Base-by-base conservation (phyloP, 2,329 filamentous ascomycete genomes). In the Pseudogymnoascus sp. region DNA sequence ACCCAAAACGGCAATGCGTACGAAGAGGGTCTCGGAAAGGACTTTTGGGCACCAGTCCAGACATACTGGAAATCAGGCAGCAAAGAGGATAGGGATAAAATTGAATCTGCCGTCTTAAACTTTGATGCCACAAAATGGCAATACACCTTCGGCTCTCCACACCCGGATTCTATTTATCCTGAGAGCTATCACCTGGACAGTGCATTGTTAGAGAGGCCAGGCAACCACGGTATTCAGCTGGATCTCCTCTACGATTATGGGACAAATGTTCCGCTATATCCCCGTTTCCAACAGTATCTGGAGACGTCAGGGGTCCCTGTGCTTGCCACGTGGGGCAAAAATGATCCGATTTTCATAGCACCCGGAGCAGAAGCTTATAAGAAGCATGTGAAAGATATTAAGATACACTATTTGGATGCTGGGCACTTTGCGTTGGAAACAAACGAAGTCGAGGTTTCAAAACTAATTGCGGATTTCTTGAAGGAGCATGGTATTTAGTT, bases 1-100 rank as follows among this genome's bases (percentile, higher is more conserved):
- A 74, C 77, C 2, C 83, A 86, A 66, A 85, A 85, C 66, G 84
- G 82, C 40, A 87, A 86, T 65, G 82, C 83, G 11, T 86, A 85
- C 66, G 72, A 67, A 4, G 81, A 83, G 65, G 84, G 83, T 3
- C 73, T 86, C 4, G 77, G 77, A 0, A 47, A 15, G 24, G 41
- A 47, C 24, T 47, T 59, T 4, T 70, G 68, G 69, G 63, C 59
- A 0, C 67, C 67, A 2, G 21, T 70, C 6, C 47, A 64, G 17
- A 29, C 39, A 8, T 64, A 64, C 26, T 70, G 68, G 69, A 54
- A 50, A 5, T 47, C 60, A 2, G 62, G 60, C 10, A 64, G 44
- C 9, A 11, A 57, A 1, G 54, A 60, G 7, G 61, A 66, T n/a
- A 62, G 65, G n/a, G 50, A 62, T 33, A 8, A 58, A 9, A 58